phyloP scores from a whole-genome alignment of 345 rosid genomes.

The Salix udensis region DNA sequence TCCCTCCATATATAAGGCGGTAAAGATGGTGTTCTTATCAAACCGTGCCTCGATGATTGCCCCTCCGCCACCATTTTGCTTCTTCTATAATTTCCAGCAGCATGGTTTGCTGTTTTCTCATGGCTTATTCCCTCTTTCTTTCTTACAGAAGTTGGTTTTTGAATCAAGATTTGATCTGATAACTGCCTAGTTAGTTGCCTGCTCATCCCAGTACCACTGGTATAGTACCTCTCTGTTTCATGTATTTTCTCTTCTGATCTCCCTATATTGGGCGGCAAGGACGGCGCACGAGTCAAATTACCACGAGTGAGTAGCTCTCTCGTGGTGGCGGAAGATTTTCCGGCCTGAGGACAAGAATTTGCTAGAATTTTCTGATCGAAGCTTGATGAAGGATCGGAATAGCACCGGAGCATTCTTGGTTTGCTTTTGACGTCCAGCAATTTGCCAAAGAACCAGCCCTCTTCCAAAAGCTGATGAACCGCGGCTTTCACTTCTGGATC shows the following conservation, averaged over 20 bases:
- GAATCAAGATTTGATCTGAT: constrained; percentile 36
- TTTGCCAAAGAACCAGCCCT: constrained; percentile 65
- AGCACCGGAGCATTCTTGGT: constrained; percentile 46
- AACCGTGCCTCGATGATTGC: constrained; percentile 1
- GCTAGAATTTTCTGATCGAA: constrained; percentile 24
- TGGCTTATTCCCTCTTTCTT: constrained; percentile 4
- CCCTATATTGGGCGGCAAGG: constrained; percentile 20
- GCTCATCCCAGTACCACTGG: not conserved
- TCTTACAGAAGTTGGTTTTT: constrained; percentile 16
- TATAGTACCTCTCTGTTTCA: constrained; percentile 18
- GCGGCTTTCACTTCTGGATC: not conserved
- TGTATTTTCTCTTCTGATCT: constrained; percentile 19
- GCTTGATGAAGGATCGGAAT: constrained; percentile 57
- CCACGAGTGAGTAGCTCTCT: not conserved
- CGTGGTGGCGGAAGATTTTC: constrained; percentile 6
- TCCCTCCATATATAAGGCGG: constrained; percentile 32
- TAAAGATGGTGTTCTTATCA: constrained; percentile 49
- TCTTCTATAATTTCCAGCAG: not conserved
- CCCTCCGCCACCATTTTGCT: constrained; percentile 8
- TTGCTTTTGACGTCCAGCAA: constrained; percentile 24
- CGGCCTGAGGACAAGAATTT: constrained; percentile 14
- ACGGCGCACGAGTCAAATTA: constrained; percentile 12
- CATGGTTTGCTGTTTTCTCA: not conserved
- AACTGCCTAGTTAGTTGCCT: constrained; percentile 44
- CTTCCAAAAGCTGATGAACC: constrained; percentile 45